phyloP scores from a whole-genome alignment of 2,329 filamentous ascomycete genomes.

The Alternaria novae-zelandiae region DNA sequence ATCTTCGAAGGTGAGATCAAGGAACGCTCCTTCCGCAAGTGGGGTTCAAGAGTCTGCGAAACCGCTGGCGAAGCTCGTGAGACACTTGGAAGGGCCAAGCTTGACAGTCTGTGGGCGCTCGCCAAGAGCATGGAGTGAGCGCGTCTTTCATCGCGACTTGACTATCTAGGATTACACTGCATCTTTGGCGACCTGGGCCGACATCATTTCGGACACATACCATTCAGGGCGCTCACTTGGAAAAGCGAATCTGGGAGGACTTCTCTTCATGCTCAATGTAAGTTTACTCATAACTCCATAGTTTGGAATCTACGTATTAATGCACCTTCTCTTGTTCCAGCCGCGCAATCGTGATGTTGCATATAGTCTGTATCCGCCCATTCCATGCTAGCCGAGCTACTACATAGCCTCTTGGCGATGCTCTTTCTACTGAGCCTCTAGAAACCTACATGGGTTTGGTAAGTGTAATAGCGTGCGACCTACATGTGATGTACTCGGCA shows the following conservation, averaged over 20 bases:
- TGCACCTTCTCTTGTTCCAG: slow-evolving; percentile 7
- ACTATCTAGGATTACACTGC: not conserved
- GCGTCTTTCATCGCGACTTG: not conserved
- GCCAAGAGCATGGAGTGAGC: slow-evolving; percentile 68
- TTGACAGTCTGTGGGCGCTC: slow-evolving; percentile 94
- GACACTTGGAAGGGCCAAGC: slow-evolving; percentile 77
- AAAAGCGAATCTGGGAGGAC: not conserved
- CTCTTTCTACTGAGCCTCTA: not conserved
- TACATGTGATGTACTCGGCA: not conserved
- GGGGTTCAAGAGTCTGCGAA: slow-evolving; percentile 87
- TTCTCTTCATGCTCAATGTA: slow-evolving; percentile 19
- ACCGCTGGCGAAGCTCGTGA: slow-evolving; percentile 89
- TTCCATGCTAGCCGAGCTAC: not conserved
- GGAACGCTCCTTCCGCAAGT: slow-evolving; percentile 80
- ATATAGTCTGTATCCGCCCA: not conserved
- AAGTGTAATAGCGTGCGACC: not conserved
- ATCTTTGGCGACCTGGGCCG: not conserved
- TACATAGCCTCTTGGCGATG: not conserved
- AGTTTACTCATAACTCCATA: slow-evolving; percentile 28
- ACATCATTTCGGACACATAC: not conserved
- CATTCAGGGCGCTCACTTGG: not conserved
- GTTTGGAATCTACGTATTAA: slow-evolving; percentile 27
- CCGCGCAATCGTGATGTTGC: slow-evolving; percentile 8
- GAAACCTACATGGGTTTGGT: not conserved
- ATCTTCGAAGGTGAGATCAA: slow-evolving; percentile 93